A percentile compares a stretch with the other conserved stretches of the same genome.
Conservation (phyloP, 2,329 filamentous ascomycete species). For the Fusarium sp. region DNA sequence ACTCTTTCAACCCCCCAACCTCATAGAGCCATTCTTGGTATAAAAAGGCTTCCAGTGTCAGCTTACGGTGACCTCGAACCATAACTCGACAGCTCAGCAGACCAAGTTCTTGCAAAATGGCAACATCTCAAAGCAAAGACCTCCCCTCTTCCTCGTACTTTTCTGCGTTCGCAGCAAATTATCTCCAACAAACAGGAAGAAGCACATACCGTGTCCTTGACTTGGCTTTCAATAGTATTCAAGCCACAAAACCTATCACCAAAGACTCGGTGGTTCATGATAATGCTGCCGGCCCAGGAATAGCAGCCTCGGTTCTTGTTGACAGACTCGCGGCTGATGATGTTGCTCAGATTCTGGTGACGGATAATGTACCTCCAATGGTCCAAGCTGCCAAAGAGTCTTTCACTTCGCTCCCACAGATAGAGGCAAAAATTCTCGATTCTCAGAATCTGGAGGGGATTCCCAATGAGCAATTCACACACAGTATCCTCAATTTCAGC, state of each 20-base stretch:
- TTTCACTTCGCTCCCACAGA: constrained; percentile 1
- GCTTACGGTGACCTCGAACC: background rate
- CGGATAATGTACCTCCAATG: constrained; percentile 35
- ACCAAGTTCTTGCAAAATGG: background rate
- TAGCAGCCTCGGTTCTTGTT: constrained; percentile 42
- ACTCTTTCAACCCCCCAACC: background rate
- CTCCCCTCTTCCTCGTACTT: constrained; percentile 39
- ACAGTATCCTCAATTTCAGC: constrained; percentile 46
- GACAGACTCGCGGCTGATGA: constrained; percentile 1
- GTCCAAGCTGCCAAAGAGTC: constrained; percentile 21
- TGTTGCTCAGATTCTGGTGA: constrained; percentile 19
- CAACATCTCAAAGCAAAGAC: constrained; percentile 13
- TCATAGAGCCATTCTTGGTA: background rate
- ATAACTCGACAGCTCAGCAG: background rate
- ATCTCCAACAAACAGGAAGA: constrained; percentile 44
- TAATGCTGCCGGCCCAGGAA: constrained; percentile 47
- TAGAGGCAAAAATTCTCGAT: constrained; percentile 29
- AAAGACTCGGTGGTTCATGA: constrained; percentile 45
- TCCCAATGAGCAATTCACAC: constrained; percentile 32
- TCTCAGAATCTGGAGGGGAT: constrained; percentile 35
- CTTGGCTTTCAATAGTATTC: constrained; percentile 24
- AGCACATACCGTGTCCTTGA: constrained; percentile 41
- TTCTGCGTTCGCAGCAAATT: constrained; percentile 39
- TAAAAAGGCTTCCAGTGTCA: background rate
- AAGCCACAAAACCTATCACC: constrained; percentile 26